Evolutionary conservation across 306 rosid species (phyloP).

Genomic region (Cotoneaster glaucophyllus): DNA sequence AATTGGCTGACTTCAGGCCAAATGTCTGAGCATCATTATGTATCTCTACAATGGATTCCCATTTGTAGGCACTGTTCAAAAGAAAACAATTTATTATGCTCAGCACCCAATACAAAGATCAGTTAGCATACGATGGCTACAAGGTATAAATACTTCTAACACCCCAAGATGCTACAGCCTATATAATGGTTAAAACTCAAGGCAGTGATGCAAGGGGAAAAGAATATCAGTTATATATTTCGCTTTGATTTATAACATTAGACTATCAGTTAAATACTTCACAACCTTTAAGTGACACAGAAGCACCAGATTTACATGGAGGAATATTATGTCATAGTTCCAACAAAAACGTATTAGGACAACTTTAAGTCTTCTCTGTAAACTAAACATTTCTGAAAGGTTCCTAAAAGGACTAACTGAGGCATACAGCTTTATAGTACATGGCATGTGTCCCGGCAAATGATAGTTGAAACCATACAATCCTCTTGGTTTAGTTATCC

Average conservation of each 20-base stretch:
- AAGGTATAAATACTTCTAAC: not conserved
- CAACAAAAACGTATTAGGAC: not conserved
- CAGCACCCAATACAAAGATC: slow-evolving; percentile 17
- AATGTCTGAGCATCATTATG: slow-evolving; percentile 71
- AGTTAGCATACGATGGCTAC: not conserved
- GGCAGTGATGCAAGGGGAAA: not conserved
- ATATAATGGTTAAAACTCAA: not conserved
- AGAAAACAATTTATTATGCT: slow-evolving; percentile 14
- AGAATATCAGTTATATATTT: not conserved
- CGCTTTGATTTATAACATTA: not conserved
- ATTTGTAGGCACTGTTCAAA: slow-evolving; percentile 58
- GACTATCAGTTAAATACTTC: not conserved
- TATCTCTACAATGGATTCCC: slow-evolving; percentile 74
- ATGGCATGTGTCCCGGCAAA: not conserved
- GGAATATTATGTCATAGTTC: not conserved
- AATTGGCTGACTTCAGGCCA: slow-evolving; percentile 66
- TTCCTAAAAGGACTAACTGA: not conserved
- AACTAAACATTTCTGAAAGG: not conserved
- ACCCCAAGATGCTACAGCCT: not conserved
- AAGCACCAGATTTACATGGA: not conserved
- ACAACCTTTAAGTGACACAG: not conserved
- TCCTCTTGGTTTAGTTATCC: not conserved
- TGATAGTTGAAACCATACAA: not conserved
- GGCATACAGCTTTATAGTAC: not conserved
- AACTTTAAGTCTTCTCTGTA: not conserved